Evolutionary conservation across 352 stramenopile species (phyloP).

Genomic region (Globisporangium paroecandrum): DNA sequence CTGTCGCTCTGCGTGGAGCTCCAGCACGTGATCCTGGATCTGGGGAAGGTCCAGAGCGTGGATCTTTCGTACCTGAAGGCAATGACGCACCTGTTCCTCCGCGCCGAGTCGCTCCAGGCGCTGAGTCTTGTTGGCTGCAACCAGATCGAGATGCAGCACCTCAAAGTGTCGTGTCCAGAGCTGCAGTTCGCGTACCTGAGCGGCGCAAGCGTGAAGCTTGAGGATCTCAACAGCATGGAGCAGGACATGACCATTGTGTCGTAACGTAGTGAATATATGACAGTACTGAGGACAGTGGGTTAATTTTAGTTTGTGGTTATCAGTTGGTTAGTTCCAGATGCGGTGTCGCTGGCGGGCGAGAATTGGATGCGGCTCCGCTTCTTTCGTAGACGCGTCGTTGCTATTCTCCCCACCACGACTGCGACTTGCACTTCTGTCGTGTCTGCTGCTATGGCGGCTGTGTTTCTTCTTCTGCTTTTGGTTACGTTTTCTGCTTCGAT

Average conservation of each 20-base stretch:
- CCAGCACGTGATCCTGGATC: constrained; percentile 43
- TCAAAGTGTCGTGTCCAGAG: constrained; percentile 37
- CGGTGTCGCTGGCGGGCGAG: constrained; percentile 30
- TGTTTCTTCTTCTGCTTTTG: constrained; percentile 3
- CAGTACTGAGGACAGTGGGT: background rate
- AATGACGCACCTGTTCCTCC: constrained; percentile 54
- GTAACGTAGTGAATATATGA: background rate
- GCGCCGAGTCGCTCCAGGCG: constrained; percentile 31
- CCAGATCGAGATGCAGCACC: constrained; percentile 32
- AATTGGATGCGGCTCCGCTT: constrained; percentile 19
- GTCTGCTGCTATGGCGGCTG: background rate
- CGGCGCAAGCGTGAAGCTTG: constrained; percentile 35
- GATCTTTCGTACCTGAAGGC: constrained; percentile 66
- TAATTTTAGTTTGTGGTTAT: background rate
- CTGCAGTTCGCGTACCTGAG: constrained; percentile 36
- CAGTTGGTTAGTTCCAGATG: constrained; percentile 33
- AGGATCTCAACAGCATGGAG: constrained; percentile 35
- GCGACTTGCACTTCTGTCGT: background rate
- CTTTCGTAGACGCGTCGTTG: background rate
- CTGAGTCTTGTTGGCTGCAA: constrained; percentile 49
- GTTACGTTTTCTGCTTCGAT: background rate
- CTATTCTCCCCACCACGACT: constrained; percentile 1
- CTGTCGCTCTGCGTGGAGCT: constrained; percentile 44
- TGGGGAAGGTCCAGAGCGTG: constrained; percentile 27
- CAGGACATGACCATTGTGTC: background rate